Base-by-base conservation (phyloP, 2,329 filamentous ascomycete genomes). In the Fusarium fracticaudum region DNA sequence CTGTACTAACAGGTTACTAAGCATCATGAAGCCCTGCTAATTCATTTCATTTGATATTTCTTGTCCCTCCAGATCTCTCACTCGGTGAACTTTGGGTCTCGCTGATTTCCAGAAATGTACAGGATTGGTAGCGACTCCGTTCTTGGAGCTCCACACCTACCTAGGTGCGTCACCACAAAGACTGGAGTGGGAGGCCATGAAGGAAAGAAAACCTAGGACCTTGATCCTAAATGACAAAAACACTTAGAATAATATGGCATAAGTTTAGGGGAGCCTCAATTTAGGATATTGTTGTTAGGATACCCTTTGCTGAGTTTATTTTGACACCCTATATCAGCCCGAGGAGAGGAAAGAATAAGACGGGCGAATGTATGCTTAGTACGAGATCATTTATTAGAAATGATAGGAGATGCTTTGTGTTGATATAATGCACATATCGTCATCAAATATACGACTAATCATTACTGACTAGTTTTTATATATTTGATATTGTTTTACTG, bases 161-260 rank as follows among this genome's bases (percentile, higher is more conserved):
- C 8, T 17, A 37, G 55, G 41, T 43, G 24, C 57, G 48, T 72
- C 67, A 67, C 63, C 57, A 74, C 74, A 76, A 76, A 77, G 76
- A 70, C 70, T 77, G 74, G 31, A 37, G 41, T 63, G 45, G 50
- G 50, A 73, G 67, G 65, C 44, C 26, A 48, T 26, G 45, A 22
- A 29, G 45, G 24, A 29, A 29, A 15, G 44, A 48, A 48, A 48
- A 48, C 26, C 29, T 22, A 31, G 26, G 20, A 48, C 9, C 14
- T 48, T 48, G 14, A 14, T 31, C 45, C 45, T 31, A 15, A 31
- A 31, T 31, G 26, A 48, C 14, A 31, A 48, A 48, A 48, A 31
- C 26, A 48, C 45, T 31, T 31, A 15, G 13, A 14, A 14, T 31
- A 11, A 26, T 15, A 13, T 31, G 9, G 12, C 18, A 22, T 22